Conservation (phyloP, 1,284 basidiomycete genomes). For the Tylopilus sp. region DNA sequence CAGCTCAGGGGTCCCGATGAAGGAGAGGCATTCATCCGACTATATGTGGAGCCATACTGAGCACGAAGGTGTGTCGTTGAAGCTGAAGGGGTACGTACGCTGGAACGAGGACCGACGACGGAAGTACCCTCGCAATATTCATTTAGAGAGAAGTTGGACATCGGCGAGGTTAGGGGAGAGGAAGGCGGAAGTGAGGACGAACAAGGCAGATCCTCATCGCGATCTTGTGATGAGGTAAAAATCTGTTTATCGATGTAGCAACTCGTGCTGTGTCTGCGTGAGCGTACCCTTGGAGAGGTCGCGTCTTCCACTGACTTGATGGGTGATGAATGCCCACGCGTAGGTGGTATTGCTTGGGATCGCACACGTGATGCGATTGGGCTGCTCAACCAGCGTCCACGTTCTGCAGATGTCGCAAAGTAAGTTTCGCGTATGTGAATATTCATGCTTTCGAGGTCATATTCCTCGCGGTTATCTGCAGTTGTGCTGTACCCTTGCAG, state of each 20-base stretch:
- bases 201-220: conserved; percentile 13
- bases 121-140: conserved; percentile 15
- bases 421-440: conserved; percentile 42
- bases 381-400: conserved; percentile 50
- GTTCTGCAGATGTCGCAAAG: conserved; percentile 49
- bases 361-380: conserved; percentile 34
- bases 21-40: conserved; percentile 11
- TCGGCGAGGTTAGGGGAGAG: conserved; percentile 32
- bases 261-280: conserved; percentile 1
- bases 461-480: conserved; percentile 27
- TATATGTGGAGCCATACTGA: conserved; percentile 11
- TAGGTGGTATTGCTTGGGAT: conserved; percentile 15
- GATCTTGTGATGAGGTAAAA: conserved; percentile 3
- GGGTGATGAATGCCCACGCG: conserved; percentile 38
- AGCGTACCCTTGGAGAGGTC: conserved; percentile 3
- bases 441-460: conserved; percentile 34
- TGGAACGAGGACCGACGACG: conserved; percentile 10
- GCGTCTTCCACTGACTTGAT: conserved; percentile 24
- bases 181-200: conserved; percentile 34
- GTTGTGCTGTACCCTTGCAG: conserved; percentile 13
- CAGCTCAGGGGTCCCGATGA: conserved; percentile 10
- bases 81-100: conserved; percentile 15
- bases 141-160: conserved; percentile 23
- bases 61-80: not conserved
- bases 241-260: conserved; percentile 1